Evolutionary conservation across 2,329 filamentous ascomycete species (phyloP), one percentile per base, ranked within the genome.

Genomic region (Calonectria pteridis): DNA sequence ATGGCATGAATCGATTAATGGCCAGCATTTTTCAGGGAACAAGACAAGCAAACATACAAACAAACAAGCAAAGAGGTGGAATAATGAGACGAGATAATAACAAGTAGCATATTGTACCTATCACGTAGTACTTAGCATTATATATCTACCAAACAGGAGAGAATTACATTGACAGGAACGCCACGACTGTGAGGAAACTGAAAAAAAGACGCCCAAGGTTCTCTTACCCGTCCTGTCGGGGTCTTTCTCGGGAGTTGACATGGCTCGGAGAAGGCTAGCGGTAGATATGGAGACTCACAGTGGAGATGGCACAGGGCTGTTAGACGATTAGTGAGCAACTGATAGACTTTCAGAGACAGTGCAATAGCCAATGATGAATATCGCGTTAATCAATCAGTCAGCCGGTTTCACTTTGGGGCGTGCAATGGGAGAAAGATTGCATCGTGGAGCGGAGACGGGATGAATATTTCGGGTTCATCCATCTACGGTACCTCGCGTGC

Each of bases 371-470:
- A 79, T 79, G 43, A 46, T 20, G 75, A 55, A 16, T 23, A 37
- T 63, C 28, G 59, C 69, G 67, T 80, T 79, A 80, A 79, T 79
- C 78, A 79, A 79, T 79, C 78, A 77, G 70, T 73, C 73, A 79
- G 50, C 65, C 51, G 13, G 28, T 58, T 51, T 55, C 33, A 43
- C 43, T 35, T 72, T 50, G 58, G 14, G 49, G 29, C 49, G 58
- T 58, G 66, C 29, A 50, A 13, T 72, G 28, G 28, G 11, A 26
- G 29, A 14, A 43, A 43, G 40, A 43, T 40, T 55, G 55, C 20
- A 28, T n/a, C 29, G 29, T 29, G 13, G n/a, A 40, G 37, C 23
- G 37, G 55, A 40, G 35, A 62, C 33, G 26, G 18, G 55, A 20
- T 23, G 33, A 18, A 26, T 35, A n/a, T 37, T 18, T 37, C 9